Evolutionary conservation across 768 basidiomycete species (phyloP).

Genomic region (Mycena floridula): DNA sequence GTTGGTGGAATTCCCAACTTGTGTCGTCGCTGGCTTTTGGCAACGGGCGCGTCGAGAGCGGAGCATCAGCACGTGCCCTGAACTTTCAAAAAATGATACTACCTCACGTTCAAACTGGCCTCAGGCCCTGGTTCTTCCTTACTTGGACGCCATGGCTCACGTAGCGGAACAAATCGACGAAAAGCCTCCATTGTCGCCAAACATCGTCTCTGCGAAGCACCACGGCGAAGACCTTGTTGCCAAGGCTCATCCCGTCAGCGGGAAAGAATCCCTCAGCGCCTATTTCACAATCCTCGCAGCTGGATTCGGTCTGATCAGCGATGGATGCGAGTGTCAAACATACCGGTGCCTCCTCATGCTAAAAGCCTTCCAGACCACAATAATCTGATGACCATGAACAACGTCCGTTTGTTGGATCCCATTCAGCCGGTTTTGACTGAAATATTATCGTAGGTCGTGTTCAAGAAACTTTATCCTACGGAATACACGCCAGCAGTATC

Average conservation of each 20-base stretch:
- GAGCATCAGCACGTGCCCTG: no score
- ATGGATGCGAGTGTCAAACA: slow-evolving; percentile 38
- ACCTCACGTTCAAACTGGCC: no score
- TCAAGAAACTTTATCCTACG: slow-evolving; percentile 57
- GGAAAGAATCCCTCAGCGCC: slow-evolving; percentile 31
- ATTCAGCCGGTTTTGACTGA: slow-evolving; percentile 2
- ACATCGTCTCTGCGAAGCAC: slow-evolving; percentile 5
- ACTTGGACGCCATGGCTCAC: no score
- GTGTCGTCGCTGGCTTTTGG: no score
- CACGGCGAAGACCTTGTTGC: slow-evolving; percentile 13
- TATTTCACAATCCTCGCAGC: slow-evolving; percentile 61
- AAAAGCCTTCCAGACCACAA: slow-evolving; percentile 49
- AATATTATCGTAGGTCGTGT: slow-evolving; percentile 45
- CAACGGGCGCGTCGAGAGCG: no score
- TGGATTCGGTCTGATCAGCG: slow-evolving; percentile 60
- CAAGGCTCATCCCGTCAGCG: background rate
- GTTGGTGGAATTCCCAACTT: no score
- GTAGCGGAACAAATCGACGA: no score
- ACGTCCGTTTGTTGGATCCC: slow-evolving; percentile 27
- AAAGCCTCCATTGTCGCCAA: no score
- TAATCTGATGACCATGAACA: slow-evolving; percentile 65
- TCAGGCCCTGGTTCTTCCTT: no score
- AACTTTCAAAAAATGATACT: no score
- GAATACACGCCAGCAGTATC: slow-evolving; percentile 55
- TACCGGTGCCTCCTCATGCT: background rate